Conservation (phyloP, 2,329 filamentous ascomycete species). For the Pseudocercospora fuligena region DNA sequence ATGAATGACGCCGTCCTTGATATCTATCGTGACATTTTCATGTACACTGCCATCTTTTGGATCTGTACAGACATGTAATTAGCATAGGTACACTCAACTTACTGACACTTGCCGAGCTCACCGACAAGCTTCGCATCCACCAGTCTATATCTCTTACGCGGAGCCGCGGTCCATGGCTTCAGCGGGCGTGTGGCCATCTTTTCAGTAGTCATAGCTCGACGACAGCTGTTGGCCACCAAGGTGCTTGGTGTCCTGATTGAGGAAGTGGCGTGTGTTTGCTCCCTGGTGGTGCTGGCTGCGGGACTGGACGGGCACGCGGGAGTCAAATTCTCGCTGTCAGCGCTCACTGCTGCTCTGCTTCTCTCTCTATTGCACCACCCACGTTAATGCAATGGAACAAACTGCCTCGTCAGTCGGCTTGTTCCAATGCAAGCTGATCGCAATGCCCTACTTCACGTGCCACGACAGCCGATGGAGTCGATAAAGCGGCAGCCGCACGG, state of each 20-base stretch:
- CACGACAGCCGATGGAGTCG: neutral
- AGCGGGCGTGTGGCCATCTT: conserved; percentile 18
- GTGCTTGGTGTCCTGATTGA: neutral
- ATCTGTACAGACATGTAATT: conserved; percentile 24
- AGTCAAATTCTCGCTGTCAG: neutral
- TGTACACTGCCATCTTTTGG: conserved; percentile 40
- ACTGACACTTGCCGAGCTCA: neutral
- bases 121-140: conserved; percentile 33
- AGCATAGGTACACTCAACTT: neutral
- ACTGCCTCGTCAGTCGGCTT: neutral
- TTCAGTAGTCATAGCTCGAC: conserved; percentile 5
- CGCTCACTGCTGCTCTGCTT: neutral
- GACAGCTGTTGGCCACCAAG: neutral
- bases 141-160: conserved; percentile 30
- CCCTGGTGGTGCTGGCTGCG: neutral
- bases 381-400: neutral
- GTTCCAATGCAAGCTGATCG: neutral
- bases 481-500: neutral
- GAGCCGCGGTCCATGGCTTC: conserved; percentile 32
- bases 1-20: conserved; percentile 36
- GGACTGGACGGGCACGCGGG: neutral
- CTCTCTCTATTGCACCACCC: neutral
- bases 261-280: neutral
- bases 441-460: neutral
- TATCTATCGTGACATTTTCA: conserved; percentile 38